These are phyloP conservation scores for Clavispora santaluciae DNA, from an alignment of 805 yeast species.

Conservation along the genomic window DNA sequence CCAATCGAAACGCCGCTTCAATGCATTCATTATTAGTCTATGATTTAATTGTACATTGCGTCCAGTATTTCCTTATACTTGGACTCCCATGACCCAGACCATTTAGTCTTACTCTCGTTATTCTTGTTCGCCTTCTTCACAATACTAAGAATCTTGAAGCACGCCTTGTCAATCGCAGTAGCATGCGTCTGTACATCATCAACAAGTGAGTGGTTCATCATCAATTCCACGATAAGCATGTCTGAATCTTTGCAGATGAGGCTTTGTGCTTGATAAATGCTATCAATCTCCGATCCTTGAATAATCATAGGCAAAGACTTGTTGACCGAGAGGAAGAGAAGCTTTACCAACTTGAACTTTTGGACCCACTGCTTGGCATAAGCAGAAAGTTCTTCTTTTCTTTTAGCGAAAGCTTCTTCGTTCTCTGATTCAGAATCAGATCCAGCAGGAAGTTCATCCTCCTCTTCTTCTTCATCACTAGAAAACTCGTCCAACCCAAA, in stretches of 20 bases:
- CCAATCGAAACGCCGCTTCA: neutral
- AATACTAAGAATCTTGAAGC: constrained; percentile 27
- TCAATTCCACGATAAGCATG: constrained; percentile 52
- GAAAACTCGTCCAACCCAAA: constrained; percentile 38
- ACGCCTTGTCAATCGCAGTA: constrained; percentile 20
- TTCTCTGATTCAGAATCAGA: constrained; percentile 14
- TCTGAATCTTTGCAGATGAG: constrained; percentile 47
- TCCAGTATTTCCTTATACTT: constrained; percentile 33
- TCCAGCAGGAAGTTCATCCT: constrained; percentile 15
- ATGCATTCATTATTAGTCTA: neutral
- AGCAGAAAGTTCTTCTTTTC: constrained; percentile 25
- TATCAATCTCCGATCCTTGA: constrained; percentile 43
- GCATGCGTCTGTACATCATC: constrained; percentile 28
- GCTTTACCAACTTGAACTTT: constrained; percentile 52
- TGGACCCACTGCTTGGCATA: constrained; percentile 47
- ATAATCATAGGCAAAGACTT: constrained; percentile 51
- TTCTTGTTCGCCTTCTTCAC: constrained; percentile 45
- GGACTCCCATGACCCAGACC: constrained; percentile 51
- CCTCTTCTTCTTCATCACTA: constrained; percentile 28
- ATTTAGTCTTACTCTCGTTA: constrained; percentile 50
- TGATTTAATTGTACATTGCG: constrained; percentile 8
- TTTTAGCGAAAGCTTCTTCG: constrained; percentile 3
- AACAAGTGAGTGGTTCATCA: constrained; percentile 42
- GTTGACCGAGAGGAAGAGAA: constrained; percentile 52
- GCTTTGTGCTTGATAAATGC: constrained; percentile 39